A percentile compares a stretch with the other conserved stretches of the same genome.
Conservation (phyloP, 345 rosid species). For the Citrus mangshanensis region DNA sequence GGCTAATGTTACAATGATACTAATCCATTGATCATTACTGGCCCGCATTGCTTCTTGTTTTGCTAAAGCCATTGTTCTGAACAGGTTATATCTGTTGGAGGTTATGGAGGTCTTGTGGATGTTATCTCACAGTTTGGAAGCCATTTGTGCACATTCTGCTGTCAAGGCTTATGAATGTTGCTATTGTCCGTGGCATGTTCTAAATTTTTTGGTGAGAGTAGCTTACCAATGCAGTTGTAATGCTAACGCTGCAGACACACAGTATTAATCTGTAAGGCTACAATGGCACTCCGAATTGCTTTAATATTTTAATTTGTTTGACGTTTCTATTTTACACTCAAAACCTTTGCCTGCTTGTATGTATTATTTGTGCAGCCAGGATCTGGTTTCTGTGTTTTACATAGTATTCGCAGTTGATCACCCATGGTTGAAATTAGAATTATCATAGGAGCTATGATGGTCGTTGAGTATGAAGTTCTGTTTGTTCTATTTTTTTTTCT, state of each 20-base stretch:
- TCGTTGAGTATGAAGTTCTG: not conserved
- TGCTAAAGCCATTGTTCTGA: not conserved
- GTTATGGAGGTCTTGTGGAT: slow-evolving; percentile 89
- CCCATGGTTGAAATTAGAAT: not conserved
- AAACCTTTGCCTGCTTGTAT: not conserved
- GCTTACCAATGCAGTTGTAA: not conserved
- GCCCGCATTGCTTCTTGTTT: not conserved
- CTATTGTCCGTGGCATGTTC: not conserved
- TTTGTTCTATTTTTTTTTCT: too few relatives aligned
- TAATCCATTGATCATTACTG: not conserved
- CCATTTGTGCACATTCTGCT: slow-evolving; percentile 83
- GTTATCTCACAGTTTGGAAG: slow-evolving; percentile 89
- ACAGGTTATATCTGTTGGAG: slow-evolving; percentile 81
- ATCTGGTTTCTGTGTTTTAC: not conserved
- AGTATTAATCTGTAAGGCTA: not conserved
- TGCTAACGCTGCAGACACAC: not conserved
- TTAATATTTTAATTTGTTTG: not conserved
- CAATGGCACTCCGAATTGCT: not conserved
- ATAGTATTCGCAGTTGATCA: not conserved
- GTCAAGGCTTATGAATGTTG: slow-evolving; percentile 36
- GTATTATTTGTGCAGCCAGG: not conserved
- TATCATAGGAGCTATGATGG: not conserved
- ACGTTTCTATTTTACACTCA: not conserved
- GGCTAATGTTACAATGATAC: not conserved
- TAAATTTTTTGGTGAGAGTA: not conserved